Conservation (phyloP, 2,329 filamentous ascomycete species). For the Penicillium crustosum region DNA sequence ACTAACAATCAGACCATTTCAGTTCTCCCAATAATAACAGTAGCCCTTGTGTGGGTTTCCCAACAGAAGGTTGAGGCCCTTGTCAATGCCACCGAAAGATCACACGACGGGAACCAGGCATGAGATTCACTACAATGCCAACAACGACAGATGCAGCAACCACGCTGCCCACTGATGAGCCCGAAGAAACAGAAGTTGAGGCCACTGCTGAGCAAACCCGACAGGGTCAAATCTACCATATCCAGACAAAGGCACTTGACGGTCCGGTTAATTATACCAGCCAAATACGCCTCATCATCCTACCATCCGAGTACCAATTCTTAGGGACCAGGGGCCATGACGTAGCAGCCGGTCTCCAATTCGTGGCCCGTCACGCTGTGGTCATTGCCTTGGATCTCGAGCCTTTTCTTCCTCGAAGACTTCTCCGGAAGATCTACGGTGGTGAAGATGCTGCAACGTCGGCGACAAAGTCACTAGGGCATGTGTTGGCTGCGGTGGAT, state of each 20-base stretch:
- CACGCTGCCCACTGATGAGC: not conserved
- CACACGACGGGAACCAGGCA: not conserved
- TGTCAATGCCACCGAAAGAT: not conserved
- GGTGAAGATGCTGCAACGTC: not conserved
- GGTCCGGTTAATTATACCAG: not conserved
- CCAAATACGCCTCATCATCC: not conserved
- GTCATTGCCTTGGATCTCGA: too few relatives aligned
- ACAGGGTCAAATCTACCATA: not conserved
- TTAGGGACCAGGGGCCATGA: too few relatives aligned
- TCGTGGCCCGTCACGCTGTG: too few relatives aligned
- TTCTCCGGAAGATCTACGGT: not conserved
- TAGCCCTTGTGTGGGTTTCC: not conserved
- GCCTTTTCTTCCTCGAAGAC: not conserved
- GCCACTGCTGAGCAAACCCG: too few relatives aligned
- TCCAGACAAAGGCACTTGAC: not conserved
- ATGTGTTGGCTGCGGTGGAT: not conserved
- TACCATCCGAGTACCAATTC: not conserved
- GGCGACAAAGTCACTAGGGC: not conserved
- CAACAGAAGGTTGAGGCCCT: not conserved
- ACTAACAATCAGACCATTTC: not conserved
- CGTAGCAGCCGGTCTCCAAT: too few relatives aligned
- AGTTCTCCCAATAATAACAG: not conserved
- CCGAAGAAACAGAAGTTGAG: too few relatives aligned
- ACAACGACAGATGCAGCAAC: too few relatives aligned
- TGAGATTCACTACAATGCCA: too few relatives aligned